Evolutionary conservation across 129 eudicot genomes (phyloP), one percentile per base, ranked within the genome.

Genomic region (Scalesia atractyloides): DNA sequence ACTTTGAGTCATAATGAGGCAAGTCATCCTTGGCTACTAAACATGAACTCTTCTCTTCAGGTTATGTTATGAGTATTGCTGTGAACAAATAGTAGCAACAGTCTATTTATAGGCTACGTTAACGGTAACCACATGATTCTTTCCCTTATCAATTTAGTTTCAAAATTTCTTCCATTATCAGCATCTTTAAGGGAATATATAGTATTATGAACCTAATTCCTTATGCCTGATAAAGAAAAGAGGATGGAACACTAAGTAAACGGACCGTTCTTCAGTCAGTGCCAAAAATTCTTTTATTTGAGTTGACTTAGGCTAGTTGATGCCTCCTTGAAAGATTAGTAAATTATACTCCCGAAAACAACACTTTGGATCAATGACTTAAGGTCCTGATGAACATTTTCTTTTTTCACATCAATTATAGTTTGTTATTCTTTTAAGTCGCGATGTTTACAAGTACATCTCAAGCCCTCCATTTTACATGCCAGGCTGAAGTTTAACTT

Each of bases 21-120:
- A 77, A 77, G 72, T 64, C 72, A 77, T 77, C 81, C 81, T 70
- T 77, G 81, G 76, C 76, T 77, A 77, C 76, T 61, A 77, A 70
- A 77, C 71, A 58, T 22, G 59, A 75, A 63, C 26, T 63, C 24
- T 36, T 36, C 46, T 75, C 80, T 68, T 76, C 68, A 16, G 22
- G 47, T 24, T 39, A 10, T 65, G 39, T 66, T 66, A 36, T 62
- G 37, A 73, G 48, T 12, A 26, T 74, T 37, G 43, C 0, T 64
- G 52, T 64, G 78, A 22, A 5, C 24, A 49, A 19, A 19, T 51
- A 8, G 36, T 49, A 2, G 43, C 20, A 39, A 33, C 34, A 33
- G 22, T 15, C 62, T 74, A 74, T 64, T 34, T 74, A 50, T 74
- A 74, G 70, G 24, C 63, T 20, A 9, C 13, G 51, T 34, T 39